Evolutionary conservation across 805 yeast genomes (phyloP).

Genomic region (Barnettozyma sp.): DNA sequence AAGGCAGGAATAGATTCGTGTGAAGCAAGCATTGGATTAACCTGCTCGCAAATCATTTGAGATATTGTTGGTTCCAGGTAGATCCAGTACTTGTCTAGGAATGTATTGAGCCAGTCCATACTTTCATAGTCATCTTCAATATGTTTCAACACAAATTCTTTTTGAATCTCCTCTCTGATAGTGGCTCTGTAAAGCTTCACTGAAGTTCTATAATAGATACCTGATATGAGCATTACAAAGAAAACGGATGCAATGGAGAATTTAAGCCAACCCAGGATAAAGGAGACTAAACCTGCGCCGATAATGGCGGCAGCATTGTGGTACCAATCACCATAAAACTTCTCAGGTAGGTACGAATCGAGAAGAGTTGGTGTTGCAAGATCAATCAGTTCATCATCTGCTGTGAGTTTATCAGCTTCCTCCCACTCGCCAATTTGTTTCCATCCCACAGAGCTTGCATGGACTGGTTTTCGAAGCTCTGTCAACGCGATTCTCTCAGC

Average conservation of each 20-base stretch:
- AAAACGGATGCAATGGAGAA: conserved; percentile 79
- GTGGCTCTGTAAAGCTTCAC: conserved; percentile 69
- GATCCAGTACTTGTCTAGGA: conserved; percentile 88
- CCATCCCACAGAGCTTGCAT: conserved; percentile 84
- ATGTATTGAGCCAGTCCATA: conserved; percentile 91
- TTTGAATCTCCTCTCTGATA: conserved; percentile 74
- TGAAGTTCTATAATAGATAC: conserved; percentile 75
- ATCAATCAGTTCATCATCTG: conserved; percentile 68
- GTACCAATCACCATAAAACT: conserved; percentile 91
- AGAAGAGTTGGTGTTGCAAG: conserved; percentile 65
- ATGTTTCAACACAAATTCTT: conserved; percentile 73
- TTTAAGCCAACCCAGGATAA: conserved; percentile 69
- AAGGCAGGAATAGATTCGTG: conserved; percentile 77
- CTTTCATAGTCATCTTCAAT: conserved; percentile 89
- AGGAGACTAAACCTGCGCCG: conserved; percentile 63
- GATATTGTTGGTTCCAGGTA: conserved; percentile 85
- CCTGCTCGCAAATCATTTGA: conserved; percentile 79
- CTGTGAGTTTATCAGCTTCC: conserved; percentile 53
- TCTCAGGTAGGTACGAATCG: conserved; percentile 70
- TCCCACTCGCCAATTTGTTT: conserved; percentile 88
- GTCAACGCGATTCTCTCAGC: conserved; percentile 24
- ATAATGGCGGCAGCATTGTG: conserved; percentile 75
- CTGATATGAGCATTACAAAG: conserved; percentile 53
- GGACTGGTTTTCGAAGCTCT: conserved; percentile 40
- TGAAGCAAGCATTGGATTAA: conserved; percentile 73